Conservation (phyloP, 2,329 filamentous ascomycete genomes). For the Intubia oerlemansii region DNA sequence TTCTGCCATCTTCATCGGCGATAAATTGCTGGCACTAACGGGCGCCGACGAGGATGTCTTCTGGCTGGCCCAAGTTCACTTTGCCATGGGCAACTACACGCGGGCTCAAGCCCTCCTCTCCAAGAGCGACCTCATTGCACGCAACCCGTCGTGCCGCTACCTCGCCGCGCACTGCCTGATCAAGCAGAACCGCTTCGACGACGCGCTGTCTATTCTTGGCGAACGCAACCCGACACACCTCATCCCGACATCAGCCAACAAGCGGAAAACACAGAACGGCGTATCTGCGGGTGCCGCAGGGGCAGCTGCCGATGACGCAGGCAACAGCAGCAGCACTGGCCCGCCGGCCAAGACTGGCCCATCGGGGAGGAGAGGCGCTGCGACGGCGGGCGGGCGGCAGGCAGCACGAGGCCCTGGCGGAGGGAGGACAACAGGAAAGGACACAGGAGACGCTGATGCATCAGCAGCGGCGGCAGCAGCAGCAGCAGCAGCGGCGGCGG, state of each 20-base stretch:
- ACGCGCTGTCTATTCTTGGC: constrained; percentile 68
- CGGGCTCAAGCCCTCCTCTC: constrained; percentile 73
- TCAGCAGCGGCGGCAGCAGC: constrained; percentile 1
- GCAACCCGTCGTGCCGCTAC: constrained; percentile 76
- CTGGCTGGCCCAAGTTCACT: constrained; percentile 96
- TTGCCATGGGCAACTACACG: constrained; percentile 84
- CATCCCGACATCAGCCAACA: constrained; percentile 40
- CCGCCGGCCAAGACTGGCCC: neutral
- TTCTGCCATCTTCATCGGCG: constrained; percentile 87
- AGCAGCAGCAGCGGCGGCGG: constrained; percentile 1
- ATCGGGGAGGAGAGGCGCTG: constrained; percentile 14
- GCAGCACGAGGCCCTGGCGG: too few relatives aligned
- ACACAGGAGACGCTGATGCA: constrained; percentile 7
- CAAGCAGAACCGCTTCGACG: constrained; percentile 76
- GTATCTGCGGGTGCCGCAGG: constrained; percentile 12
- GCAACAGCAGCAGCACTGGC: neutral
- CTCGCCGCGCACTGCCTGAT: constrained; percentile 86
- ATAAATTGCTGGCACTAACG: constrained; percentile 87
- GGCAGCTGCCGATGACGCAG: constrained; percentile 6
- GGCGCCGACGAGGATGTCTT: constrained; percentile 89
- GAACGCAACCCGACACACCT: constrained; percentile 89
- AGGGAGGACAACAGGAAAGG: too few relatives aligned
- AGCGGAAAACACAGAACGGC: constrained; percentile 35
- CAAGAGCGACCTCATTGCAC: constrained; percentile 59
- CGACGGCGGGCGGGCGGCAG: constrained; percentile 12